These are phyloP conservation scores for Kodamaea nitidulidarum DNA, from an alignment of 805 yeast species.

Conservation along the genomic window DNA sequence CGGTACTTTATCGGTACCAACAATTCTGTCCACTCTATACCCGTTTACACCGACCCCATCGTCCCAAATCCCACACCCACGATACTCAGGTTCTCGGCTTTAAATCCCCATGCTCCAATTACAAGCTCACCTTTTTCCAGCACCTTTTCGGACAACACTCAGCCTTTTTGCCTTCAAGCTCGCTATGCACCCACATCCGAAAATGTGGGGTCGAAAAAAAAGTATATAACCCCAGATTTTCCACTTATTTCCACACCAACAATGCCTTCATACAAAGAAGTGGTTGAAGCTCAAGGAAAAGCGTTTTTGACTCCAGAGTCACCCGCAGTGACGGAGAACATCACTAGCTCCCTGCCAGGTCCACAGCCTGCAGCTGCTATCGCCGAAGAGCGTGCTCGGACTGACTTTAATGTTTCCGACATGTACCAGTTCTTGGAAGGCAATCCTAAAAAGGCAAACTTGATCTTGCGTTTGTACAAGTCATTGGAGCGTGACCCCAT, in stretches of 20 bases:
- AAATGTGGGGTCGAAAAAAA: constrained; percentile 7
- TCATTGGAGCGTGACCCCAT: constrained; percentile 38
- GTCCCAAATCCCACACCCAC: too few relatives aligned
- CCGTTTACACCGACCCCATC: too few relatives aligned
- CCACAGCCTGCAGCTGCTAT: constrained; percentile 33
- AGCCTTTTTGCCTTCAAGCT: background rate
- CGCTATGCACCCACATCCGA: background rate
- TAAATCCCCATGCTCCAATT: too few relatives aligned
- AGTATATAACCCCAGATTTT: constrained; percentile 7
- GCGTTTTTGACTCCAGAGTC: constrained; percentile 1
- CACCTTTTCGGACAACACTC: background rate
- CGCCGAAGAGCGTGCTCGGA: constrained; percentile 31
- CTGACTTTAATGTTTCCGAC: constrained; percentile 31
- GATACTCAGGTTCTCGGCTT: too few relatives aligned
- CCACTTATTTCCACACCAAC: background rate
- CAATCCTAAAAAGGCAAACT: constrained; percentile 28
- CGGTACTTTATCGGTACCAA: too few relatives aligned
- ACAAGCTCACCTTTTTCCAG: background rate
- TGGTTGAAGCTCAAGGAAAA: constrained; percentile 2
- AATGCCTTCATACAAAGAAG: constrained; percentile 4
- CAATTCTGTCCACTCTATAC: too few relatives aligned
- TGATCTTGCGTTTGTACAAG: constrained; percentile 27
- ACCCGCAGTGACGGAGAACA: background rate
- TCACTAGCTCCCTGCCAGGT: constrained; percentile 1
- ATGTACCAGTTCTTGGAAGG: constrained; percentile 44